phyloP scores from a whole-genome alignment of 176 grass and related monocot genomes.

The Tillandsia leiboldiana region DNA sequence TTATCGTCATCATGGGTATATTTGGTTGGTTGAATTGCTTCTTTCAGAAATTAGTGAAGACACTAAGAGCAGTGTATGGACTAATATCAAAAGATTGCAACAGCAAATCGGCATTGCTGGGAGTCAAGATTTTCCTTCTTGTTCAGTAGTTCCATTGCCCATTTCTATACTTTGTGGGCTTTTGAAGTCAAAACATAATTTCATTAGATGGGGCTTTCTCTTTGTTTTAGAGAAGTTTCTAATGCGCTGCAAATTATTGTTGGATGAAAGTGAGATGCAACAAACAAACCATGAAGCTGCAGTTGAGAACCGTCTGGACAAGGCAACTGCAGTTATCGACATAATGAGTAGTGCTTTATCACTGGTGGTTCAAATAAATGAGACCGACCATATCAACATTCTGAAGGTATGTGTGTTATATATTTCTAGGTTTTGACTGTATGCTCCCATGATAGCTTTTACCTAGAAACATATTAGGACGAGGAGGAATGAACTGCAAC shows the following conservation, averaged over 20 bases:
- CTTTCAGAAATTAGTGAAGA: slow-evolving; percentile 81
- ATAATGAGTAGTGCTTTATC: slow-evolving; percentile 88
- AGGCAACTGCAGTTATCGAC: slow-evolving; percentile 81
- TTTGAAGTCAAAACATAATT: slow-evolving; percentile 93
- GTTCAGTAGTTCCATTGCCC: slow-evolving; percentile 65
- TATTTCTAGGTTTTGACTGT: not conserved
- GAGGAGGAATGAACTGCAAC: no score
- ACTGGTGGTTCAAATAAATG: slow-evolving; percentile 82
- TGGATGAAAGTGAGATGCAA: slow-evolving; percentile 83
- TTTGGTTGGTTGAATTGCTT: slow-evolving; percentile 93
- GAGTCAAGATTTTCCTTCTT: slow-evolving; percentile 56
- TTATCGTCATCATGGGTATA: slow-evolving; percentile 95
- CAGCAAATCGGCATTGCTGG: slow-evolving; percentile 73
- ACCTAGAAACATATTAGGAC: no score
- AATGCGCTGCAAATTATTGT: slow-evolving; percentile 91
- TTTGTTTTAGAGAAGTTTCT: slow-evolving; percentile 91
- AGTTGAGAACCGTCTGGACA: slow-evolving; percentile 51
- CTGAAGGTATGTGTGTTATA: slow-evolving; percentile 59
- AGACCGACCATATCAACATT: slow-evolving; percentile 96
- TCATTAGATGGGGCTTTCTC: slow-evolving; percentile 89
- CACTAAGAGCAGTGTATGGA: slow-evolving; percentile 62
- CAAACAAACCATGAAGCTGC: slow-evolving; percentile 16
- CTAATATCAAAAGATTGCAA: slow-evolving; percentile 72
- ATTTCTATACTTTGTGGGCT: slow-evolving; percentile 86
- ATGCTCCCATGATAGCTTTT: no score